Evolutionary conservation across 768 basidiomycete genomes (phyloP).

Genomic region (Sporobolomyces pararoseus): DNA sequence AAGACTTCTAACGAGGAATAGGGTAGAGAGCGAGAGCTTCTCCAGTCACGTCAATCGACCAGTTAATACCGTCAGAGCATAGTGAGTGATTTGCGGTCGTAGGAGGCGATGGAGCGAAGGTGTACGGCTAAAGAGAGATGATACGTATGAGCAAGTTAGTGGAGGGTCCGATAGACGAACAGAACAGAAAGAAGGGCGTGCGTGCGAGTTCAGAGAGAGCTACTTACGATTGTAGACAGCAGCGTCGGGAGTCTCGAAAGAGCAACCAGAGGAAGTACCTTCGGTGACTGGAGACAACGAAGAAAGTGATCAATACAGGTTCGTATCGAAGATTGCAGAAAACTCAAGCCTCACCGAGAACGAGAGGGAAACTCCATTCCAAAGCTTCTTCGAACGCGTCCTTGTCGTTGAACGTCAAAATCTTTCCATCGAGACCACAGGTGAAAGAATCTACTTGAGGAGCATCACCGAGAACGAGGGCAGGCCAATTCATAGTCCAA

Average conservation of each 20-base stretch:
- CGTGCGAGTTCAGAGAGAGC: not conserved
- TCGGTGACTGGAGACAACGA: not conserved
- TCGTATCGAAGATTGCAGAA: too few species aligned
- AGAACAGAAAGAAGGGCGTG: not conserved
- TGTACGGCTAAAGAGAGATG: not conserved
- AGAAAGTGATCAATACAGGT: too few species aligned
- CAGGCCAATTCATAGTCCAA: not conserved
- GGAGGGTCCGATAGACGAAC: not conserved
- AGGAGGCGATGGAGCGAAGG: constrained; percentile 1
- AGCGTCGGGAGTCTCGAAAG: not conserved
- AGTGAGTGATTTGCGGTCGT: not conserved
- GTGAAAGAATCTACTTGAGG: not conserved
- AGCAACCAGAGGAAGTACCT: not conserved
- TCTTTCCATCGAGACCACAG: not conserved
- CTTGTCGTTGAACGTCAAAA: not conserved
- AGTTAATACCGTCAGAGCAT: not conserved
- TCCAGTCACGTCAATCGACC: not conserved
- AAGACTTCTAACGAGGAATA: not conserved
- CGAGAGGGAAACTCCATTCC: not conserved
- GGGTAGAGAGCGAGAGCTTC: not conserved
- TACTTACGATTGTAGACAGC: not conserved
- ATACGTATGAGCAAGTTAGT: not conserved
- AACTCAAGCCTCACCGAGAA: constrained; percentile 3
- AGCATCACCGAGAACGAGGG: not conserved
- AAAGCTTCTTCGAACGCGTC: not conserved